phyloP scores from a whole-genome alignment of 192 early-diverging fungal species.

The Gaertneriomyces sp. region DNA sequence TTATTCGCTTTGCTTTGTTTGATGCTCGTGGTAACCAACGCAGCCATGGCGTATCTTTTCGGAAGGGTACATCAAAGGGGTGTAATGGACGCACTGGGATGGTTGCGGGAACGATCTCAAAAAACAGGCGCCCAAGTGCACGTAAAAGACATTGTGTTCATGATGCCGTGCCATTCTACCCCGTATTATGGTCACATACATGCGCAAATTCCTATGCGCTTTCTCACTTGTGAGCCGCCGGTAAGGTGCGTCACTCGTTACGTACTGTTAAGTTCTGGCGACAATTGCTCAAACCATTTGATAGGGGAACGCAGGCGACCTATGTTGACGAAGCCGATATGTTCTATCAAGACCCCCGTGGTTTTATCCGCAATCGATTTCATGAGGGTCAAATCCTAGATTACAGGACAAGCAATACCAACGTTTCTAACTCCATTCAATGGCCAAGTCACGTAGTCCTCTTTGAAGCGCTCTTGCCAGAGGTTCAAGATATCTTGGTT shows the following conservation, averaged over 20 bases:
- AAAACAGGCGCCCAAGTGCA: conserved; percentile 20
- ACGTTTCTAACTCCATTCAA: neutral
- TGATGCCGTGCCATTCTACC: conserved; percentile 98
- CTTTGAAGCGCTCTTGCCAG: conserved; percentile 61
- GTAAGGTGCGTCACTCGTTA: conserved; percentile 41
- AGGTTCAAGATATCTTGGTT: conserved; percentile 34
- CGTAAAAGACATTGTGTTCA: conserved; percentile 57
- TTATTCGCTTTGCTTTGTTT: conserved; percentile 23
- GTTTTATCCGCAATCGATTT: conserved; percentile 52
- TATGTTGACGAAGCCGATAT: conserved; percentile 74
- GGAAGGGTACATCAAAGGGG: conserved; percentile 85
- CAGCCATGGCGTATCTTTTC: conserved; percentile 67
- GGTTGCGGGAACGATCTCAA: conserved; percentile 47
- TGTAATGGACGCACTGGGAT: conserved; percentile 80
- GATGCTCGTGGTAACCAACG: conserved; percentile 62
- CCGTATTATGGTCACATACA: conserved; percentile 89
- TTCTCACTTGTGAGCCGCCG: conserved; percentile 91
- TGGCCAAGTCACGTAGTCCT: conserved; percentile 77
- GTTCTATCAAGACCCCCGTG: conserved; percentile 69
- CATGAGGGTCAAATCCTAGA: neutral
- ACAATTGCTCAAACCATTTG: conserved; percentile 1
- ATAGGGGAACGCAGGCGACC: conserved; percentile 3
- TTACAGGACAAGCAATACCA: neutral
- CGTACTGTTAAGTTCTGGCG: neutral
- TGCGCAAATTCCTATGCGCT: conserved; percentile 64